Evolutionary conservation across 192 early-diverging fungal species (phyloP).

Genomic region (Backusella liffmaniae): DNA sequence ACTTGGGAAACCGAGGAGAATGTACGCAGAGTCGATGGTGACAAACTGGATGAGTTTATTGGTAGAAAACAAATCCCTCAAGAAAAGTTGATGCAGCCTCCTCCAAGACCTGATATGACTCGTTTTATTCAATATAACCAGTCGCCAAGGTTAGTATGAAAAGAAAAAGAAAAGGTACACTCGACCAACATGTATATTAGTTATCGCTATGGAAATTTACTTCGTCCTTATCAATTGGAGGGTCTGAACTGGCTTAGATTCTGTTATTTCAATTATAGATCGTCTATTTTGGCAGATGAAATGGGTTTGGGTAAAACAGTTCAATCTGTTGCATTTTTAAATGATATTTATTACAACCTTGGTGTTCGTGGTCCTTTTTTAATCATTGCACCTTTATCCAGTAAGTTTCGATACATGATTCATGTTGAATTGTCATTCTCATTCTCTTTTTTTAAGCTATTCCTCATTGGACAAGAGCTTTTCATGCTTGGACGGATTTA

Average conservation of each 20-base stretch:
- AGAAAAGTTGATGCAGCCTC: constrained; percentile 44
- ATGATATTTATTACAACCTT: constrained; percentile 61
- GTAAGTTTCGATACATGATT: constrained; percentile 15
- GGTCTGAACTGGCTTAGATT: constrained; percentile 83
- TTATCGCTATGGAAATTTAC: constrained; percentile 68
- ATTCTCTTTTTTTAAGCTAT: constrained; percentile 14
- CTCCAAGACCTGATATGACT: constrained; percentile 47
- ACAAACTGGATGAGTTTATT: constrained; percentile 68
- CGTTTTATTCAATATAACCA: constrained; percentile 55
- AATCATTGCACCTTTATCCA: constrained; percentile 60
- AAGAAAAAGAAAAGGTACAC: background rate
- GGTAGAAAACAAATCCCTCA: constrained; percentile 53
- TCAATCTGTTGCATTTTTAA: constrained; percentile 76
- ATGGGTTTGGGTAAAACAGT: constrained; percentile 90
- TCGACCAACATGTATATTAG: background rate
- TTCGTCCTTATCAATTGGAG: constrained; percentile 79
- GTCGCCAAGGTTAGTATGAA: constrained; percentile 47
- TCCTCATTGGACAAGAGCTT: constrained; percentile 67
- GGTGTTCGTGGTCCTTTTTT: constrained; percentile 75
- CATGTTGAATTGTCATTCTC: background rate
- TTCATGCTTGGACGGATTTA: constrained; percentile 73
- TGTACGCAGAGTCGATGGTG: constrained; percentile 48
- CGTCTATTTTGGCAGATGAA: constrained; percentile 92
- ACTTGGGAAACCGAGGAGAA: constrained; percentile 73
- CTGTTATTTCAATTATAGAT: constrained; percentile 75